Conservation (phyloP, 441 rosid species). For the Corymbia calophylla region DNA sequence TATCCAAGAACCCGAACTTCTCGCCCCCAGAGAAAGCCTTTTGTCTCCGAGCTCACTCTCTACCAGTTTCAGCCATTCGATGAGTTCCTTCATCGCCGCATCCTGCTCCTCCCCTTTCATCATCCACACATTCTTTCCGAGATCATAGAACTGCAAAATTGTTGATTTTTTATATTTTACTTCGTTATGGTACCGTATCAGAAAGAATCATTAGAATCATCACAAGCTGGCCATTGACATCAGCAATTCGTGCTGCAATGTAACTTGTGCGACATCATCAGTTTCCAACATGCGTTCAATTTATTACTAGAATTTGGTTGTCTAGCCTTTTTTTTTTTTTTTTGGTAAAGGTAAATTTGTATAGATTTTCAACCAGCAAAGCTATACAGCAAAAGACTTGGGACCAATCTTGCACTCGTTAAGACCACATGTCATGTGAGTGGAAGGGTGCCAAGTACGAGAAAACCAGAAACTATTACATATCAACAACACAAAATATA, state of each 20-base stretch:
- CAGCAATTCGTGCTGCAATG: neutral
- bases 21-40: conserved; percentile 14
- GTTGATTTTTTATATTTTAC: neutral
- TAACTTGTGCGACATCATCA: neutral
- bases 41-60: conserved; percentile 17
- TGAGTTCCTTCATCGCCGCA: neutral
- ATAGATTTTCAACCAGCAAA: too few species aligned
- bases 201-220: neutral
- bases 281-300: neutral
- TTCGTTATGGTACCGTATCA: neutral
- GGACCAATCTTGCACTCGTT: too few species aligned
- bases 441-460: too few species aligned
- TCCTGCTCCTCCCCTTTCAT: conserved; percentile 4
- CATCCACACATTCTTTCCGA: neutral
- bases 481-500: too few species aligned
- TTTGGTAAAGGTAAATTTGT: too few species aligned
- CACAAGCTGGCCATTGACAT: neutral
- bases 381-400: too few species aligned
- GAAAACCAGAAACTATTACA: too few species aligned
- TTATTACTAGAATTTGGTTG: neutral
- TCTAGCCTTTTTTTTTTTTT: neutral
- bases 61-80: neutral
- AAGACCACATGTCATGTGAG: too few species aligned
- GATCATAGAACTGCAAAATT: neutral
- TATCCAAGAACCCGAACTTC: conserved; percentile 5